Conservation (phyloP, 805 yeast species). For the Pichia exigua region DNA sequence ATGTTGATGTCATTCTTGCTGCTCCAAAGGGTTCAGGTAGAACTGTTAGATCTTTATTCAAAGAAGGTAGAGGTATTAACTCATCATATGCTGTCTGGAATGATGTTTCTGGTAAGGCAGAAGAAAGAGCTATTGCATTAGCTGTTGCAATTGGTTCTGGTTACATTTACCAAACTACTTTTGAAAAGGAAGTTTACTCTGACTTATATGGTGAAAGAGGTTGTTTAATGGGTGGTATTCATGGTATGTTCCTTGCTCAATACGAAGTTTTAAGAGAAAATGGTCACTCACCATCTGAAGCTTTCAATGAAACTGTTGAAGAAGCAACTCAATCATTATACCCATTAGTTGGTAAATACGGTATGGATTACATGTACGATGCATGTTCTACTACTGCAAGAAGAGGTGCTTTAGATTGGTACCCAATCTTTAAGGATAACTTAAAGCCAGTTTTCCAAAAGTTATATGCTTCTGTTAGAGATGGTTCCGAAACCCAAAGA, state of each 20-base stretch:
- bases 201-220: slow-evolving; percentile 99
- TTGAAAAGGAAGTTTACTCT: slow-evolving; percentile 98
- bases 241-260: slow-evolving; percentile 99
- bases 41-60: slow-evolving; percentile 98
- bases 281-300: slow-evolving; percentile 99
- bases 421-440: slow-evolving; percentile 97
- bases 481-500: slow-evolving; percentile 96
- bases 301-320: slow-evolving; percentile 99
- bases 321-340: slow-evolving; percentile 99
- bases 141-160: slow-evolving; percentile 99
- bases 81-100: slow-evolving; percentile 99
- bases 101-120: slow-evolving; percentile 98
- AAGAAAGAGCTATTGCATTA: slow-evolving; percentile 96
- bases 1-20: slow-evolving; percentile 94
- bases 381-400: slow-evolving; percentile 99
- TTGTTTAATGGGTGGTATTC: slow-evolving; percentile 99
- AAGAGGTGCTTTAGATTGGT: slow-evolving; percentile 99
- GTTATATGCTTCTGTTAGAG: slow-evolving; percentile 88
- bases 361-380: slow-evolving; percentile 99
- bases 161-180: slow-evolving; percentile 99
- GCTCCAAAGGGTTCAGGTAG: slow-evolving; percentile 99
- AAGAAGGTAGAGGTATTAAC: slow-evolving; percentile 99
- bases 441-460: slow-evolving; percentile 97
- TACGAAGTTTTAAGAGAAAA: slow-evolving; percentile 99
- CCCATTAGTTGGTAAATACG: slow-evolving; percentile 98